These are phyloP conservation scores for Cladosporium phlei DNA, from an alignment of 2,329 filamentous ascomycete species.

Conservation along the genomic window DNA sequence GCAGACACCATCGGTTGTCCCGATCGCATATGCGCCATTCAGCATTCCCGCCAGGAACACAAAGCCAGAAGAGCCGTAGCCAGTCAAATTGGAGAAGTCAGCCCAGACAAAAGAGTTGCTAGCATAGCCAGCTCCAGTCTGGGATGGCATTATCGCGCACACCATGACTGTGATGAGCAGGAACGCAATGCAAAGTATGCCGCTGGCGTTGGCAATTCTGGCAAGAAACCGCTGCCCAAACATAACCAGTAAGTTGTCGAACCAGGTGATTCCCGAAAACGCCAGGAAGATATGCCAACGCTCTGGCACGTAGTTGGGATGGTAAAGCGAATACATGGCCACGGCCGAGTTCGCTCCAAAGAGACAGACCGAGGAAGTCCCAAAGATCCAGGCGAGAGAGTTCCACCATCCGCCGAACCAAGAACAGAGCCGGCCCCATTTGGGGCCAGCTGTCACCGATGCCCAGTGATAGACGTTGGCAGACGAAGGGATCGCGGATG, in stretches of 20 bases:
- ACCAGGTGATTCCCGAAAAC: constrained; percentile 46
- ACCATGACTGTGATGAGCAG: constrained; percentile 54
- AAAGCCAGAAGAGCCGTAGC: constrained; percentile 48
- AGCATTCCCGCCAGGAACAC: constrained; percentile 60
- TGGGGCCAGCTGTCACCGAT: constrained; percentile 43
- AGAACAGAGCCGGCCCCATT: constrained; percentile 43
- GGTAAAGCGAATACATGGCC: constrained; percentile 47
- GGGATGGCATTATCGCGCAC: constrained; percentile 51
- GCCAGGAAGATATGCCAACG: constrained; percentile 50
- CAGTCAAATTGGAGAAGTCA: constrained; percentile 40
- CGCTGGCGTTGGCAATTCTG: constrained; percentile 49
- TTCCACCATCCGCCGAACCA: constrained; percentile 51
- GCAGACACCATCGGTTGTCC: constrained; percentile 58
- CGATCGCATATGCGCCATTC: constrained; percentile 63
- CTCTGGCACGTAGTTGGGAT: constrained; percentile 42
- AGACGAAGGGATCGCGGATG: constrained; percentile 34
- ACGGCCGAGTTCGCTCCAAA: constrained; percentile 45
- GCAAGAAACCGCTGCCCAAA: constrained; percentile 53
- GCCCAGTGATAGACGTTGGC: constrained; percentile 51
- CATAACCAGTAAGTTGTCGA: constrained; percentile 44
- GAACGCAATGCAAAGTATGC: constrained; percentile 46
- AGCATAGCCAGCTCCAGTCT: constrained; percentile 39
- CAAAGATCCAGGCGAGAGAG: constrained; percentile 48
- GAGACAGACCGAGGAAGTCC: constrained; percentile 38
- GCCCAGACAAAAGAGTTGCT: constrained; percentile 38